Evolutionary conservation across 176 grass and related monocot genomes (phyloP).

Genomic region (Cymbopogon citratus): DNA sequence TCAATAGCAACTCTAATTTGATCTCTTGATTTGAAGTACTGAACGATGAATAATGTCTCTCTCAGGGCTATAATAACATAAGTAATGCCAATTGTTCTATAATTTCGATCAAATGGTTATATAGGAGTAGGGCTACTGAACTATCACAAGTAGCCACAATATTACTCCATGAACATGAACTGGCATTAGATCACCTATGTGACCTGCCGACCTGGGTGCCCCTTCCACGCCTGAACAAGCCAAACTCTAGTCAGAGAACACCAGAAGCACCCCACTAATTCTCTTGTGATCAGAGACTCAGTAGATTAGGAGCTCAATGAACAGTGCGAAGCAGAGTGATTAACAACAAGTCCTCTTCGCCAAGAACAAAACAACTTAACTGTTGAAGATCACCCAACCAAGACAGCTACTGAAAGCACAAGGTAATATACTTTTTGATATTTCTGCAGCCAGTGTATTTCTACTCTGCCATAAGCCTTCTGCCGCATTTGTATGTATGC

Average conservation of each 20-base stretch:
- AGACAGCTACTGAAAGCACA: not conserved
- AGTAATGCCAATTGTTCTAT: not conserved
- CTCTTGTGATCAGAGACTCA: not conserved
- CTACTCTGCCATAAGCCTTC: not conserved
- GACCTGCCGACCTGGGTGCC: not conserved
- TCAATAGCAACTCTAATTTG: no score
- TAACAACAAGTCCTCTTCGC: not conserved
- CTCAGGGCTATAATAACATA: no score
- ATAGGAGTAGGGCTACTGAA: not conserved
- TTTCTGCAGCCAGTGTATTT: not conserved
- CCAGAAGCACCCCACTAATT: not conserved
- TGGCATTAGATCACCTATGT: not conserved
- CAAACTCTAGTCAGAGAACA: not conserved
- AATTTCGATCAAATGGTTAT: not conserved
- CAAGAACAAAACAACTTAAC: not conserved
- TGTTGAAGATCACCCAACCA: not conserved
- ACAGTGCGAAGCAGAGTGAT: not conserved
- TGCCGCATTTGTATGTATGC: not conserved
- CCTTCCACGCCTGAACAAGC: not conserved
- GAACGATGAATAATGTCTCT: no score
- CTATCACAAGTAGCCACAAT: not conserved
- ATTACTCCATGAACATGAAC: not conserved
- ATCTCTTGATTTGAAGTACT: no score
- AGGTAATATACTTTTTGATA: not conserved
- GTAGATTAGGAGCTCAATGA: not conserved